Base-by-base conservation (phyloP, 2,329 filamentous ascomycete genomes). In the Calonectria pseudoturangicola region DNA sequence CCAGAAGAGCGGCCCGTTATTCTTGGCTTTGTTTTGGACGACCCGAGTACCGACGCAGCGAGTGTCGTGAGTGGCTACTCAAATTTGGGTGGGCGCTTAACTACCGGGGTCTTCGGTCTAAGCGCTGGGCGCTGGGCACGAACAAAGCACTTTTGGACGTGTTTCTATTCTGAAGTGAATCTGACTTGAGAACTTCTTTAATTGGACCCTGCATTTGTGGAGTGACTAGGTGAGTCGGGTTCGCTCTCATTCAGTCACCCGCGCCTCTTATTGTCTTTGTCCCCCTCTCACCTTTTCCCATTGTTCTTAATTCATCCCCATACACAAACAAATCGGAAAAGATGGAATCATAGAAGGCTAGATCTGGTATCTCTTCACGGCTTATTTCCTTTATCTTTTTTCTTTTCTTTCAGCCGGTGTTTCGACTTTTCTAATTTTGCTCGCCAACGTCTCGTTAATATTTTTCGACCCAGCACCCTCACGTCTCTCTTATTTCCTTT, bases 331-430 rank as follows among this genome's bases (percentile, higher is more conserved):
- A 74, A 72, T 64, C 68, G 73, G 41, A 51, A 62, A 76, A 39
- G 39, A 77, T 80, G 79, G 74, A 80, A 75, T 76, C 77, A 80
- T 80, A 80, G 76, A 79, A 67, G 45, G 36, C 73, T 71, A 79
- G 74, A 77, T 63, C 76, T 56, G 58, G 71, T 72, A 70, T 56
- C 58, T 69, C 60, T 54, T 66, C 39, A 68, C 41, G 51, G 36
- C 62, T 48, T 15, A 48, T 73, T 73, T 70, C 43, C 62, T 70
- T 72, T 72, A 70, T 72, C 56, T 33, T 4, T 41, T 36, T 36
- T 12, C 48, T 70, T 25, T 65, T 28, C 56, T 71, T 71, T 60
- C 62, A 51, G 73, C 69, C 62, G 58, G 12, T 69, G 25, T 63
- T 30, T 67, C 45, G 51, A 70, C 25, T 62, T 45, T 68, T 74